Percentiles rank a stretch among this genome's conserved stretches.
Conservation (phyloP, 352 stramenopile genomes). For the Globisporangium nagaii region DNA sequence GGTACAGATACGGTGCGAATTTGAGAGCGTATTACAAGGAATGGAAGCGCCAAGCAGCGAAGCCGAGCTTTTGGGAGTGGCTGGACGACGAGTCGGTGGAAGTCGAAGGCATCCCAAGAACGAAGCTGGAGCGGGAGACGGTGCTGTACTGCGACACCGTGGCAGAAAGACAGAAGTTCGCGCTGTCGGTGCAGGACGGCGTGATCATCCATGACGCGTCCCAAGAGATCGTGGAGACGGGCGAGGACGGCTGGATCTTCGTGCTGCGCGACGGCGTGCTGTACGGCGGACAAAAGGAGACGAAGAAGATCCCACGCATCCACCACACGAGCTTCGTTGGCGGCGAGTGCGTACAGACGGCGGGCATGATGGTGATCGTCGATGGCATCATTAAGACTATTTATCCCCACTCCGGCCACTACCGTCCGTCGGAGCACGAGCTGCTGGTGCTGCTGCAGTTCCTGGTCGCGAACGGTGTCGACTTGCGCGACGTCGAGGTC, state of each 20-base stretch:
- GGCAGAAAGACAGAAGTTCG: slow-evolving; percentile 88
- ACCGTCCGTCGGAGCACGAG: slow-evolving; percentile 94
- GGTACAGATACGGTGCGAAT: slow-evolving; percentile 94
- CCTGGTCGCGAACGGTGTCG: slow-evolving; percentile 87
- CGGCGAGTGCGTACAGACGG: slow-evolving; percentile 94
- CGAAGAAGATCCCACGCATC: slow-evolving; percentile 90
- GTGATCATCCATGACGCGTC: slow-evolving; percentile 53
- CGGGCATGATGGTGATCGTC: slow-evolving; percentile 94
- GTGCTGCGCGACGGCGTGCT: slow-evolving; percentile 92
- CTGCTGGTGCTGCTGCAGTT: slow-evolving; percentile 93
- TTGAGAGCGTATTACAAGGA: slow-evolving; percentile 96
- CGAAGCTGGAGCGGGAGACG: slow-evolving; percentile 92
- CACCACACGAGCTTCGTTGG: slow-evolving; percentile 98
- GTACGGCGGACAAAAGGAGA: slow-evolving; percentile 94
- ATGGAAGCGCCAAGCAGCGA: slow-evolving; percentile 87
- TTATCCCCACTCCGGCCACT: slow-evolving; percentile 97
- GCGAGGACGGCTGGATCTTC: slow-evolving; percentile 96
- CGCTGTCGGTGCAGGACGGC: slow-evolving; percentile 65
- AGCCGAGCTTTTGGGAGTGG: slow-evolving; percentile 87
- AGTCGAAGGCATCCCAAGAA: slow-evolving; percentile 85
- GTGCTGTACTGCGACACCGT: slow-evolving; percentile 93
- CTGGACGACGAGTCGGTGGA: slow-evolving; percentile 83
- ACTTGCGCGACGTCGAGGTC: slow-evolving; percentile 88
- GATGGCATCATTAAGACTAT: slow-evolving; percentile 90
- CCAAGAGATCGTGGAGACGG: slow-evolving; percentile 85